Conservation (phyloP, 2,329 filamentous ascomycete genomes). For the Exophiala calicioides region DNA sequence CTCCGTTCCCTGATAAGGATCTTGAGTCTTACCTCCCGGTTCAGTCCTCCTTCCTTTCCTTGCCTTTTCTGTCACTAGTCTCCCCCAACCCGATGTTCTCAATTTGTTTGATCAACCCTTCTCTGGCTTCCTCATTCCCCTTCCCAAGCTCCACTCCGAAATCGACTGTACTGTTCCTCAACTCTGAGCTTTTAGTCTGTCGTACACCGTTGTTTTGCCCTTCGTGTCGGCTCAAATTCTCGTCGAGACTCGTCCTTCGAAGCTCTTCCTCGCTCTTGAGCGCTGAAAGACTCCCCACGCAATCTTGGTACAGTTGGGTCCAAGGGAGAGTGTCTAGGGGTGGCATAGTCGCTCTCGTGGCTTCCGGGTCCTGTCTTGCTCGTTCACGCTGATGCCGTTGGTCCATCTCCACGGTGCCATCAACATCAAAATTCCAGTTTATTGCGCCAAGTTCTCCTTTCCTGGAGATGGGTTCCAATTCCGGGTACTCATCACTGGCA, state of each 20-base stretch:
- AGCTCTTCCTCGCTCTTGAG: conserved; percentile 22
- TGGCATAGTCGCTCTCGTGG: background rate
- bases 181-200: conserved; percentile 6
- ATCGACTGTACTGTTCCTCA: conserved; percentile 19
- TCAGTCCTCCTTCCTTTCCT: too few species aligned
- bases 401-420: conserved; percentile 3
- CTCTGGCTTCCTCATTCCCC: conserved; percentile 15
- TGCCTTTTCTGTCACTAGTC: background rate
- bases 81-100: conserved; percentile 9
- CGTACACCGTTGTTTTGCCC: conserved; percentile 1
- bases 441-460: too few species aligned
- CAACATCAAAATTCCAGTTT: conserved; percentile 3
- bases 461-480: conserved; percentile 29
- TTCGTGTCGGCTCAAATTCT: conserved; percentile 1
- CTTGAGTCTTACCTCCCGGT: too few species aligned
- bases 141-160: conserved; percentile 16
- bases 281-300: conserved; percentile 25
- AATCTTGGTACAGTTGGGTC: conserved; percentile 19
- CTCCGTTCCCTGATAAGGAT: too few species aligned
- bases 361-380: background rate
- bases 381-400: background rate
- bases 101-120: conserved; percentile 19
- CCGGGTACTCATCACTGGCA: conserved; percentile 26
- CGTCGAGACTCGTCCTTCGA: background rate
- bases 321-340: conserved; percentile 12